Conservation (phyloP, 208 protist genomes). For the Leishmania turanica region DNA sequence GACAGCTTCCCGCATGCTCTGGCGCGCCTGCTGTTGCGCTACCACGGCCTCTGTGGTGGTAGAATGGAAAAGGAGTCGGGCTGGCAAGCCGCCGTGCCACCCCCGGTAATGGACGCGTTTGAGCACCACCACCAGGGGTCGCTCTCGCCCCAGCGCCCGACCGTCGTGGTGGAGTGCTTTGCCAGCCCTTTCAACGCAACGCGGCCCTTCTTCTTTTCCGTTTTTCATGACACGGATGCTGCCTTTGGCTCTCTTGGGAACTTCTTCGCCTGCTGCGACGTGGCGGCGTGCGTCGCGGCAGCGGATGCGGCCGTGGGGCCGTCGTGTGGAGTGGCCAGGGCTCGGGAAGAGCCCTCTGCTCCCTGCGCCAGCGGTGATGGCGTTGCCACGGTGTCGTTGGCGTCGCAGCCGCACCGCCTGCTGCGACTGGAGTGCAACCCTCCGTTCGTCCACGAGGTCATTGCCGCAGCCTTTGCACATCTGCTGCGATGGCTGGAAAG, state of each 20-base stretch:
- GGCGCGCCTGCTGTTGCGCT: constrained; percentile 40
- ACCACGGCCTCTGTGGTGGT: constrained; percentile 36
- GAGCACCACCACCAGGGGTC: constrained; percentile 5
- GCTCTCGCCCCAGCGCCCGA: not conserved
- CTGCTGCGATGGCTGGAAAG: constrained; percentile 29
- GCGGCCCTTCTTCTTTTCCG: constrained; percentile 39
- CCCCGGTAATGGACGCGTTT: constrained; percentile 33
- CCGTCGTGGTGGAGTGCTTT: constrained; percentile 40
- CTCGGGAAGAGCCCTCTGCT: not conserved
- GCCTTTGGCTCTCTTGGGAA: constrained; percentile 49
- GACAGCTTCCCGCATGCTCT: constrained; percentile 25
- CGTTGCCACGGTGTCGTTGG: not conserved
- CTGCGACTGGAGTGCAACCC: constrained; percentile 45
- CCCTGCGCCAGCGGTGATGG: not conserved
- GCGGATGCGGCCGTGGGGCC: not conserved
- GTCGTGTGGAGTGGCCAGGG: not conserved
- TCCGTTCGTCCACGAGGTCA: constrained; percentile 46
- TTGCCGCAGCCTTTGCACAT: constrained; percentile 38
- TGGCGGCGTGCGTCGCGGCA: constrained; percentile 13
- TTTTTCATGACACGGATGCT: constrained; percentile 43
- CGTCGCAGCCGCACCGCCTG: not conserved
- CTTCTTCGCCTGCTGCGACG: constrained; percentile 33
- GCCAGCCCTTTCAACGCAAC: constrained; percentile 51
- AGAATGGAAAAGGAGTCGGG: constrained; percentile 35
- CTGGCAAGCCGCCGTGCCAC: constrained; percentile 41